Base-by-base conservation (phyloP, 352 stramenopile genomes). In the Phytophthora europaea region DNA sequence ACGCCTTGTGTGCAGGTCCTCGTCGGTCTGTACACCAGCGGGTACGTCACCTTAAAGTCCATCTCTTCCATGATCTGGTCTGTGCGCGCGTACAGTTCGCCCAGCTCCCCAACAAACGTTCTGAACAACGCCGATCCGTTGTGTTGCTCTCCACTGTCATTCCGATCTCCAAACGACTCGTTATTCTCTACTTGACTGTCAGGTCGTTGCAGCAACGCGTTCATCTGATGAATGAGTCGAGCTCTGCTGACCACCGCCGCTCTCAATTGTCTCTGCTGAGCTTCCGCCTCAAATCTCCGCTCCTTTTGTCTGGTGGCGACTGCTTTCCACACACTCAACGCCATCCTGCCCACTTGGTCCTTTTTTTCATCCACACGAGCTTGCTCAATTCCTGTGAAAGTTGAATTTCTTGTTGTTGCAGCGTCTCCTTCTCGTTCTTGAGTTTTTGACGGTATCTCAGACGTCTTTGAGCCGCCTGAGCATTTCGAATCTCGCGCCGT, bases 221-320 rank as follows among this genome's bases (percentile, higher is more conserved):
- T 65, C 55, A 72, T 47, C 45, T 76, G 62, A 33, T 53, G 62
- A 48, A 76, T 68, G 26, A 72, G 36, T n/a, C 56, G 54, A 6
- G 50, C 48, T 47, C 57, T 58, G 9, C 45, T 38, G 13, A 67
- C 45, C 56, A 76, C 69, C 2, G 48, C 62, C 26, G 26, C 26
- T 47, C 62, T 34, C 8, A 76, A 52, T 5, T 51, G 40, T 61
- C 53, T 48, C 38, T 72, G 65, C 40, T 61, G 55, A 20, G 33
- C 33, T 53, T 76, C 69, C 1, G 51, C 36, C 47, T 61, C 62
- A 8, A 55, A 1, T 31, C 69, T 58, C 43, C 55, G 48, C 31
- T 72, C 62, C 57, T 64, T 76, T 23, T 76, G 62, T 4, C 65
- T 26, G 2, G 15, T 62, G 20, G 69, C 62, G 20, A 72, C 43